Conservation (phyloP, 148 eudicot species). For the Camellia granthamiana region DNA sequence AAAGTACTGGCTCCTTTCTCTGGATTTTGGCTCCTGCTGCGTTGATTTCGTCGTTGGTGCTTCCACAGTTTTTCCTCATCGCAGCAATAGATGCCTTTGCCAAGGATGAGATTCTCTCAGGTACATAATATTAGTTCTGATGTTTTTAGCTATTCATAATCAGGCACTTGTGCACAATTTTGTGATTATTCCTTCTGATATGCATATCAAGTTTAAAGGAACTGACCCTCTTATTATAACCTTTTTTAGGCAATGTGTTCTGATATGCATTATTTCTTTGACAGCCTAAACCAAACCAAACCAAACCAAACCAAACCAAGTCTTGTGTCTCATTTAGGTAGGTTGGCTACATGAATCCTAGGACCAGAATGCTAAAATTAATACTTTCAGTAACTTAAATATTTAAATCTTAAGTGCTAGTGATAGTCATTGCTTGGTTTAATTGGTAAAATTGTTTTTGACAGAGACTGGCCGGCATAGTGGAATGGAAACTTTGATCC, state of each 20-base stretch:
- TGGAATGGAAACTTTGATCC: neutral
- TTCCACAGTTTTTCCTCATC: constrained; percentile 63
- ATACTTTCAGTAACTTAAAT: neutral
- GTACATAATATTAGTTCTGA: constrained; percentile 25
- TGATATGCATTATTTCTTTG: neutral
- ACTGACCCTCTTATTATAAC: neutral
- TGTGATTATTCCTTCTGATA: neutral
- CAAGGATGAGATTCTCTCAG: constrained; percentile 51
- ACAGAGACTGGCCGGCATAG: neutral
- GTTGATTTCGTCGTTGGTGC: constrained; percentile 57
- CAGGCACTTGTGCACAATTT: neutral
- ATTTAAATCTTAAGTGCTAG: neutral
- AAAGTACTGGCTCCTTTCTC: constrained; percentile 53
- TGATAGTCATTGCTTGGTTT: neutral
- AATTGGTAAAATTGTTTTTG: neutral
- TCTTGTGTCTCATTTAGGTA: too few relatives aligned
- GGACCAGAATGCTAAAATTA: neutral
- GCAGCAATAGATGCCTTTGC: constrained; percentile 35
- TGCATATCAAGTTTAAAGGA: neutral
- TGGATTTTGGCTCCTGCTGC: constrained; percentile 75
- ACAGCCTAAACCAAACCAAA: neutral
- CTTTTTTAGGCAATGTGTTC: neutral
- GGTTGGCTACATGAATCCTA: neutral
- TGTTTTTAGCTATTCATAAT: neutral
- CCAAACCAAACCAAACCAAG: neutral